Evolutionary conservation across 345 rosid genomes (phyloP).

Genomic region (Pugionium cornutum): DNA sequence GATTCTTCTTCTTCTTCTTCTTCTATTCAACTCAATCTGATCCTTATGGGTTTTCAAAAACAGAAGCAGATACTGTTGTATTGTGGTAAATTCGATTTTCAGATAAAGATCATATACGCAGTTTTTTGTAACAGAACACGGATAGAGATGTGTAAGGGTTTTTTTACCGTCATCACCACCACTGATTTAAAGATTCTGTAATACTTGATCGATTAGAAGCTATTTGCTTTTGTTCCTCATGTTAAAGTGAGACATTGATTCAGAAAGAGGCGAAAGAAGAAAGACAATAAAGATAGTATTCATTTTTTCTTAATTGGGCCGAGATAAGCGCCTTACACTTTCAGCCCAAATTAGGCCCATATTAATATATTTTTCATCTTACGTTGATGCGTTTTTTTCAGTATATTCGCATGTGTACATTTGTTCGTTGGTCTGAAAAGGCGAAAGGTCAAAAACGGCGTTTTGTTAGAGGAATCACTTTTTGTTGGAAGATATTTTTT

Average conservation of each 20-base stretch:
- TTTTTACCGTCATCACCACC: slow-evolving; percentile 18
- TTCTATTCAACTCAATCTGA: slow-evolving; percentile 33
- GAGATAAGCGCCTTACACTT: background rate
- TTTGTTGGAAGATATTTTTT: slow-evolving; percentile 3
- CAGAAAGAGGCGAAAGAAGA: background rate
- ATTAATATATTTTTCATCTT: background rate
- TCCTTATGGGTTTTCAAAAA: slow-evolving; percentile 8
- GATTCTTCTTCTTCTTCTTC: slow-evolving; percentile 38
- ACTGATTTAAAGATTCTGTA: slow-evolving; percentile 11
- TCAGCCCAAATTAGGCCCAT: slow-evolving; percentile 7
- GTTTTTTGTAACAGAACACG: background rate
- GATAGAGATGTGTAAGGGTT: slow-evolving; percentile 12
- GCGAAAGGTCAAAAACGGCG: slow-evolving; percentile 24
- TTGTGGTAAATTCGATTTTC: slow-evolving; percentile 2
- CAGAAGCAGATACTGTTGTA: slow-evolving; percentile 9
- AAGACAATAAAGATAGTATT: background rate
- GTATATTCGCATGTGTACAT: background rate
- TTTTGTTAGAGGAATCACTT: slow-evolving; percentile 22
- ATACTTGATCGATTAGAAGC: slow-evolving; percentile 2
- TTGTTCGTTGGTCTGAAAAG: slow-evolving; percentile 21
- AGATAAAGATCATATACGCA: background rate
- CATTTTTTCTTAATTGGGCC: background rate
- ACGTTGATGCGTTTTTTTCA: background rate
- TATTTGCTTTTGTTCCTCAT: background rate
- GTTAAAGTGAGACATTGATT: slow-evolving; percentile 3